Evolutionary conservation across 208 protist species (phyloP).

Genomic region (Trypanosomatidae sp.): DNA sequence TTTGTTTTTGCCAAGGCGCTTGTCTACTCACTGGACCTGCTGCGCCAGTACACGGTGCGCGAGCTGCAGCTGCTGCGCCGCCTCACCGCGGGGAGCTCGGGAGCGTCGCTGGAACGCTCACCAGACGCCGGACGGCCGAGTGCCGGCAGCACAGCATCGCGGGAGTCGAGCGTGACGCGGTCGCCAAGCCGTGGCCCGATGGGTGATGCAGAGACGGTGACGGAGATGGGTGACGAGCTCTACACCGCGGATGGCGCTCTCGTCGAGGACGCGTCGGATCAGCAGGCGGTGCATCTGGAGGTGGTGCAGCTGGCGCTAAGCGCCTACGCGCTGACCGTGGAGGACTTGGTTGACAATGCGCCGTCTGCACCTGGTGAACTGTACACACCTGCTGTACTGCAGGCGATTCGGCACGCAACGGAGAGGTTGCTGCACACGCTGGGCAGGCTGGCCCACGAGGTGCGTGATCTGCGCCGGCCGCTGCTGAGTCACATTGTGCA

Average conservation of each 20-base stretch:
- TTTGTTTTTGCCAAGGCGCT: conserved; percentile 10
- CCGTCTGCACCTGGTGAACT: conserved; percentile 7
- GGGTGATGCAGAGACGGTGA: conserved; percentile 34
- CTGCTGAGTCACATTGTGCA: conserved; percentile 24
- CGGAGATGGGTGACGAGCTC: conserved; percentile 30
- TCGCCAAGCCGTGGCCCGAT: conserved; percentile 33
- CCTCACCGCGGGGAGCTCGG: too few species aligned
- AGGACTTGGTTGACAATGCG: conserved; percentile 22
- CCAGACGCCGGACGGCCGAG: too few species aligned
- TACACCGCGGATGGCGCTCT: conserved; percentile 21
- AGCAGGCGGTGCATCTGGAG: conserved; percentile 48
- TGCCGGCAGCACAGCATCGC: conserved; percentile 25
- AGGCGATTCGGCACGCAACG: conserved; percentile 30
- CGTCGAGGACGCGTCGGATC: conserved; percentile 9
- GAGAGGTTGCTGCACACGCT: conserved; percentile 54
- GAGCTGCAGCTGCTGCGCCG: conserved; percentile 64
- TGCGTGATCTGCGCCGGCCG: conserved; percentile 37
- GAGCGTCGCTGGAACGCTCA: conserved; percentile 16
- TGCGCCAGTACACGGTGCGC: conserved; percentile 65
- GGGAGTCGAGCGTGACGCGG: conserved; percentile 40
- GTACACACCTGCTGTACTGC: conserved; percentile 26
- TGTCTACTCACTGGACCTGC: conserved; percentile 41
- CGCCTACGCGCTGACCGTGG: conserved; percentile 44
- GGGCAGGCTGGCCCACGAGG: conserved; percentile 33
- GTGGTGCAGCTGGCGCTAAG: conserved; percentile 57